Conservation (phyloP, 176 grass and related monocot genomes). For the Neostapfia colusana region DNA sequence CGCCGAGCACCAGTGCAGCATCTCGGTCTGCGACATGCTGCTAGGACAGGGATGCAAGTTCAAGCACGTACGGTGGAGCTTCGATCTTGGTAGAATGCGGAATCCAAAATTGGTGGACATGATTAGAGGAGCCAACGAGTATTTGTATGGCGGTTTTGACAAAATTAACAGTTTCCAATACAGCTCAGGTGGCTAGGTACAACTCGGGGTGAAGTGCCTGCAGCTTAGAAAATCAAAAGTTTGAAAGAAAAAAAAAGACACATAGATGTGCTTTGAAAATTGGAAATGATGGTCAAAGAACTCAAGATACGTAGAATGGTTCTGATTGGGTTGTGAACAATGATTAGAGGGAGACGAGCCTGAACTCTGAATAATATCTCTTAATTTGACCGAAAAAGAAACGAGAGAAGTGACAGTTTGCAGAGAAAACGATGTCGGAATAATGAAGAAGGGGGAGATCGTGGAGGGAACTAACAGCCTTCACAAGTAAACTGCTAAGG, state of each 20-base stretch:
- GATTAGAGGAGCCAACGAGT: not conserved
- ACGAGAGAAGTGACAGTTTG: not conserved
- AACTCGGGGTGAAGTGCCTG: conserved; percentile 1
- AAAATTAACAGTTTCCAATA: conserved; percentile 14
- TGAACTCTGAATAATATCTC: conserved; percentile 7
- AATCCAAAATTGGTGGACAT: not conserved
- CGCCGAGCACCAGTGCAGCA: conserved; percentile 47
- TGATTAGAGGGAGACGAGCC: conserved; percentile 10
- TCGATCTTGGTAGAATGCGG: conserved; percentile 20
- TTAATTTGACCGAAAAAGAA: not conserved
- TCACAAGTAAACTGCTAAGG: not conserved
- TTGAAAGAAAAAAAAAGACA: not conserved
- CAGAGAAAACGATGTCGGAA: not conserved
- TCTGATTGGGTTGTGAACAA: not conserved
- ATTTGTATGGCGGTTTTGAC: conserved; percentile 18
- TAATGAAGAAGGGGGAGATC: conserved; percentile 10
- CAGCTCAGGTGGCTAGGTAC: conserved; percentile 35
- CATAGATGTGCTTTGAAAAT: not conserved
- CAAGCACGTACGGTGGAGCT: not conserved
- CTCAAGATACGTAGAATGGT: not conserved
- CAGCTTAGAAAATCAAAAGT: not conserved
- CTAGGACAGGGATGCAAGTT: not conserved
- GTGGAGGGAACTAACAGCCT: not conserved
- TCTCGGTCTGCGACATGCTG: conserved; percentile 42
- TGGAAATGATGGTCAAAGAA: not conserved